Evolutionary conservation across 2,329 filamentous ascomycete genomes (phyloP), one percentile per base, ranked within the genome.

Genomic region (Aspergillus costaricaensis): DNA sequence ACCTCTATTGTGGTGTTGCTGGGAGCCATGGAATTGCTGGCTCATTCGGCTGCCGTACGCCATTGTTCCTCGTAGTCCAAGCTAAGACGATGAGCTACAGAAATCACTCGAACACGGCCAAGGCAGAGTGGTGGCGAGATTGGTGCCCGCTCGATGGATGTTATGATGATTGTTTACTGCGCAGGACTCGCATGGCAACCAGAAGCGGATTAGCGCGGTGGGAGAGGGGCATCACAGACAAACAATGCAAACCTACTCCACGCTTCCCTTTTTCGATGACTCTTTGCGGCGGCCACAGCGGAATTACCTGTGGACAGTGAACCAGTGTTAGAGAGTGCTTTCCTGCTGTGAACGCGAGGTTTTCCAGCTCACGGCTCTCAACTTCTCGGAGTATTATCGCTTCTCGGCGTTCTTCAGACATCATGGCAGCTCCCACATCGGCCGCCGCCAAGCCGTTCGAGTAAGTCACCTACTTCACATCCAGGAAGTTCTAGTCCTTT

Each of bases 11-110:
- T 81, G 76, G 30, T 77, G 76, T 64, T 82, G 81, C 66, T 81
- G 78, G 50, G 73, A 68, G 63, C 77, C 75, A 59, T 82, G 79
- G 61, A 80, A 79, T 64, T 80, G 81, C 68, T 83, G 80, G 67
- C 81, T 84, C 79, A 83, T 82, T 62, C 81, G 77, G 57, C 77
- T 72, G 68, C 81, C 82, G 69, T 82, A 83, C 32, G 81, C 77
- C 81, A 83, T 83, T 3, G 3, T 36, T 27, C 27, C 10, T 14
- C 19, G 6, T 15, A 48, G 19, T 38, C 27, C 27, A 49, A 57
- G 14, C 7, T 21, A 19, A 7, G 21, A 32, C 38, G 4, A 12
- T 15, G 17, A 25, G 21, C 15, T 7, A 9, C 3, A 43, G 27
- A 7, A 21, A 5, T 41, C 9, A 12, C 23, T 41, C 5, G 32